Conservation (phyloP, 78 protist genomes). For the Dictyostelium discoideum region dicty_2.7 NC_007091.3:4929501-4930000, state of each 20-base stretch:
- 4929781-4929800: conserved; percentile 94
- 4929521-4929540: conserved; percentile 94
- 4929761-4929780: conserved; percentile 96
- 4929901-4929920: conserved; percentile 80
- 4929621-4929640: conserved; percentile 96
- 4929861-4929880: conserved; percentile 97
- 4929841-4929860: conserved; percentile 94
- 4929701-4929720: conserved; percentile 80
- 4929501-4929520: conserved; percentile 85
- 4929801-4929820: conserved; percentile 78
- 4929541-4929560: conserved; percentile 87
- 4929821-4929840: conserved; percentile 80
- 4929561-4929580: conserved; percentile 94
- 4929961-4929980: conserved; percentile 76
- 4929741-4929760: conserved; percentile 94
- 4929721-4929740: conserved; percentile 89
- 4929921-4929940: conserved; percentile 90
- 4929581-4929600: conserved; percentile 97
- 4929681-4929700: conserved; percentile 58
- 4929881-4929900: conserved; percentile 82
- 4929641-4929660: conserved; percentile 98
- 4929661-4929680: conserved; percentile 86
- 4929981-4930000: conserved; percentile 89
- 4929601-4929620: conserved; percentile 96
- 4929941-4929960: conserved; percentile 27